Base-by-base conservation (phyloP, 2,329 filamentous ascomycete genomes). In the Pseudocercospora musae region DNA sequence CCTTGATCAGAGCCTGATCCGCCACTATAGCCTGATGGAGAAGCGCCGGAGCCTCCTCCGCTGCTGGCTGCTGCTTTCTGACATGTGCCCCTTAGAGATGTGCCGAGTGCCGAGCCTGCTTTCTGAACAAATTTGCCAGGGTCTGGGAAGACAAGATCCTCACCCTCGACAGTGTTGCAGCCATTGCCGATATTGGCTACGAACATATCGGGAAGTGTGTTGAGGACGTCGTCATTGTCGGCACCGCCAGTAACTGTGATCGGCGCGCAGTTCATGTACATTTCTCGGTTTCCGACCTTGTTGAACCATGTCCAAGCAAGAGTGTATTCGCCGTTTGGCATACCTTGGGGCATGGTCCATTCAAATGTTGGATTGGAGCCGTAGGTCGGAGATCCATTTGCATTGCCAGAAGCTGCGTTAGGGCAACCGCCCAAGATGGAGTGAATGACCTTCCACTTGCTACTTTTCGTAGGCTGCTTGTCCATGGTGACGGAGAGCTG, bases 291-390 rank as follows among this genome's bases (percentile, higher is more conserved):
- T 4, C 94, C 93, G 4, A 96, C 76, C 65, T 89, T 87, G 75
- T 96, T 97, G 80, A 95, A 89, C 69, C 94, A 98, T 90, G 97
- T 92, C 92, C 92, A 97, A 0, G 91, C 91, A 8, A 97, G 80
- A 0, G 88, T 89, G 50, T 89, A 91, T 40, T 91, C 82, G 4
- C 94, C 94, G 1, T 89, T 81, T 1, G 87, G 85, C 54, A 97
- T 83, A n/a, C 87, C 85, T 0, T 82, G 71, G 0, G 93, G 93
- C 4, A 98, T 85, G 0, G 78, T 83, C 79, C 88, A 96, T 40
- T 84, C 79, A 75, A 92, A 94, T 0, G 86, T 83, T 33, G 82
- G 79, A 0, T 65, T 65, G 0, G 74, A 74, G 10, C 21, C 23
- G 27, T 62, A 61, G 21, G 20, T 50, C 0, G 66, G 57, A n/a